These are phyloP conservation scores for Xenoacremonium recifei DNA, from an alignment of 2,329 filamentous ascomycete genomes.

Conservation along the genomic window DNA sequence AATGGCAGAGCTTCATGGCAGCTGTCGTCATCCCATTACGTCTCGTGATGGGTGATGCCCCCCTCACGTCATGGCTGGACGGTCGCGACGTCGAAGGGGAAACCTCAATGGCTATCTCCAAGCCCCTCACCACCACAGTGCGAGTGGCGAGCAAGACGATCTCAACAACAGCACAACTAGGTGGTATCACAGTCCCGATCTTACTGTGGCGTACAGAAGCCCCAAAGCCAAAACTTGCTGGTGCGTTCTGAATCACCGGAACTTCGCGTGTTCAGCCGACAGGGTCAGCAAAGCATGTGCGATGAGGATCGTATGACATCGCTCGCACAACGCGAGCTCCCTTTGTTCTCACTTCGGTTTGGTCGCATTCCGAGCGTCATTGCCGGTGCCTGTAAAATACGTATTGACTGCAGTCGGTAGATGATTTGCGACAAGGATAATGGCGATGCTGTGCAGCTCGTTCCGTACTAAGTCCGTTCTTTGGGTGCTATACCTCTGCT, in stretches of 20 bases:
- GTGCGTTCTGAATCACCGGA: neutral
- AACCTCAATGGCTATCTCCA: conserved; percentile 13
- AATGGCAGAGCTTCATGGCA: neutral
- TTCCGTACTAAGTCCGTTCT: too few species aligned
- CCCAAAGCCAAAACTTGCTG: neutral
- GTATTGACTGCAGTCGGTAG: too few species aligned
- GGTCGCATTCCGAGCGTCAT: neutral
- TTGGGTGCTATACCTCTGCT: too few species aligned
- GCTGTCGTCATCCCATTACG: conserved; percentile 18
- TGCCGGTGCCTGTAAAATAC: neutral
- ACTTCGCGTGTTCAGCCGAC: neutral
- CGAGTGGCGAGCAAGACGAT: conserved; percentile 8
- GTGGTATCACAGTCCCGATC: neutral
- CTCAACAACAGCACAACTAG: neutral
- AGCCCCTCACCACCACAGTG: conserved; percentile 23
- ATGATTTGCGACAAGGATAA: too few species aligned
- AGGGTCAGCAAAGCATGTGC: neutral
- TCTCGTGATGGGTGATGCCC: conserved; percentile 20
- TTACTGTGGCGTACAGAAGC: neutral
- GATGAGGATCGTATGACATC: neutral
- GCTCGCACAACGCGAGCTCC: neutral
- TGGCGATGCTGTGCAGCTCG: too few species aligned
- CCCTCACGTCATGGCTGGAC: conserved; percentile 21
- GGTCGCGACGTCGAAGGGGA: conserved; percentile 16
- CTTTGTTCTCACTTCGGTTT: neutral